Conservation (phyloP, 257 asterid species). For the Nicotiana sylvestris region DNA sequence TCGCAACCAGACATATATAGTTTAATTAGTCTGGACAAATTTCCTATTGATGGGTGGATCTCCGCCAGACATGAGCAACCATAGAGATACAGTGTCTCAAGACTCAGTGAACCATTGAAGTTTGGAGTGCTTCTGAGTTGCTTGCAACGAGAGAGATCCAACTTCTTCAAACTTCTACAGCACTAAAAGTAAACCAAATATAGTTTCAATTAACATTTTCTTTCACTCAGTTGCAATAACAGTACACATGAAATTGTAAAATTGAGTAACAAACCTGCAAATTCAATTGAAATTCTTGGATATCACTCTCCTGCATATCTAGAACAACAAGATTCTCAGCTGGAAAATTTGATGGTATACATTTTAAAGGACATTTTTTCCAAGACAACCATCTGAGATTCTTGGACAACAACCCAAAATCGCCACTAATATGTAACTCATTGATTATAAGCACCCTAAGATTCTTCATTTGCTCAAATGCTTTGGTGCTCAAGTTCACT, state of each 20-base stretch:
- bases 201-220: too few species aligned
- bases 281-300: not conserved
- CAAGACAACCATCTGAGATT: too few species aligned
- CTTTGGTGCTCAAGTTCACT: not conserved
- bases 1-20: not conserved
- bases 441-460: not conserved
- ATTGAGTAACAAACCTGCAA: not conserved
- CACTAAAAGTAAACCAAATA: not conserved
- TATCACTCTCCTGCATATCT: not conserved
- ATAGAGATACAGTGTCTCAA: not conserved
- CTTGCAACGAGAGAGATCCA: not conserved
- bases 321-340: not conserved
- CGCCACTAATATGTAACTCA: not conserved
- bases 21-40: not conserved
- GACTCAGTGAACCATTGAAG: not conserved
- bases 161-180: not conserved
- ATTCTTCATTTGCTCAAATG: not conserved
- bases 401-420: too few species aligned
- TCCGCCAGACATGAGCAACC: not conserved
- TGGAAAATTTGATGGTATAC: not conserved
- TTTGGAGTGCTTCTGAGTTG: too few species aligned
- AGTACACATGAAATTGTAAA: not conserved
- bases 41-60: constrained; percentile 5
- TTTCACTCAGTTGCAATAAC: not conserved
- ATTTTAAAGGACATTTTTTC: not conserved